phyloP scores from a whole-genome alignment of 306 rosid genomes.

The Gastrolobium villosum region DNA sequence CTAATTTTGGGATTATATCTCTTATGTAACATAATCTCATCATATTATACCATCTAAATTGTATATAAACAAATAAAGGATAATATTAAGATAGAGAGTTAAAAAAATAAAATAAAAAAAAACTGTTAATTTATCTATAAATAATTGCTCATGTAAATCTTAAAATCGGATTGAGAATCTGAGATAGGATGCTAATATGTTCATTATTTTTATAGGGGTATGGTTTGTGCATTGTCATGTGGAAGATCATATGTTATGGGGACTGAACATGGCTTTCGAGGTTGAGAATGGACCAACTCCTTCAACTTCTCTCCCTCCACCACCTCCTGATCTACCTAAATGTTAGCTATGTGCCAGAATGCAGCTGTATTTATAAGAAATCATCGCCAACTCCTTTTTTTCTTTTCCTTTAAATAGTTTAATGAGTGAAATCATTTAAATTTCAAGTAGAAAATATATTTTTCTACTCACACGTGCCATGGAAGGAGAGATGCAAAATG shows the following conservation, averaged over 20 bases:
- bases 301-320: conserved; percentile 55
- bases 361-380: background rate
- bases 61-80: too few species aligned
- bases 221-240: conserved; percentile 71
- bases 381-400: background rate
- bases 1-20: too few species aligned
- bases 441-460: too few species aligned
- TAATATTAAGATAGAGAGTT: too few species aligned
- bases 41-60: too few species aligned
- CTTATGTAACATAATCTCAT: too few species aligned
- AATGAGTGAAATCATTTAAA: too few species aligned
- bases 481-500: too few species aligned
- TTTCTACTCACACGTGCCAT: too few species aligned
- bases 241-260: conserved; percentile 63
- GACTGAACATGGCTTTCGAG: conserved; percentile 50
- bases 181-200: background rate
- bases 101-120: too few species aligned
- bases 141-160: background rate
- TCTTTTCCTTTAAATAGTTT: too few species aligned
- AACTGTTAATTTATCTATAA: too few species aligned
- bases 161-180: background rate
- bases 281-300: conserved; percentile 41
- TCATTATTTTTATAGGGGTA: background rate
- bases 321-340: conserved; percentile 67
- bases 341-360: background rate